Conservation (phyloP, 2,329 filamentous ascomycete species). For the Parastagonospora nodorum region DNA sequence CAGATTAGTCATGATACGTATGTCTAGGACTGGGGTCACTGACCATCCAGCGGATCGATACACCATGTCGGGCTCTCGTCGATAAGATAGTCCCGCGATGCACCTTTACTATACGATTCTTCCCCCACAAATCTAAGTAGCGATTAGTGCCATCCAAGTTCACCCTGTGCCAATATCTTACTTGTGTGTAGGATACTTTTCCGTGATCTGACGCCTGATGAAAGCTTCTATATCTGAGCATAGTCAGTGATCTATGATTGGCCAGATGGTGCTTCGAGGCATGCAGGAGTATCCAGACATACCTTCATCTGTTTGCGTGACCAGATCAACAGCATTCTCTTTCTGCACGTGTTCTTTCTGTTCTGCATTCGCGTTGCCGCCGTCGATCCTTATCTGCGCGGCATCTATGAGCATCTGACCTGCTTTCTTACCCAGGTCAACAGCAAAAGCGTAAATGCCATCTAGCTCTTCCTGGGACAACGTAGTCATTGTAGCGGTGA, state of each 20-base stretch:
- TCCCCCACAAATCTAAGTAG: constrained; percentile 71
- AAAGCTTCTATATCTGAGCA: constrained; percentile 73
- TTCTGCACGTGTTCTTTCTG: constrained; percentile 64
- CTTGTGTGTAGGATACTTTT: constrained; percentile 69
- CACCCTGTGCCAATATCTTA: constrained; percentile 46
- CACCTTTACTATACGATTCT: constrained; percentile 73
- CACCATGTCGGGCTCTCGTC: constrained; percentile 70
- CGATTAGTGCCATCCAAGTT: neutral
- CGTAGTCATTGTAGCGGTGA: constrained; percentile 24
- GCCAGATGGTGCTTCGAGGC: neutral
- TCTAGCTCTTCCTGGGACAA: constrained; percentile 56
- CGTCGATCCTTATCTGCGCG: constrained; percentile 61
- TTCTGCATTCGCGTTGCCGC: constrained; percentile 26
- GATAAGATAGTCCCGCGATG: constrained; percentile 71
- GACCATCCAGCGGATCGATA: constrained; percentile 75
- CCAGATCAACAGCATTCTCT: constrained; percentile 76
- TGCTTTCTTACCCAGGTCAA: constrained; percentile 72
- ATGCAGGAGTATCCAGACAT: constrained; percentile 8
- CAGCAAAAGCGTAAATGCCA: constrained; percentile 71
- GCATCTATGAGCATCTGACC: constrained; percentile 70
- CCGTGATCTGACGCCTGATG: constrained; percentile 64
- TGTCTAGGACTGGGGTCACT: neutral
- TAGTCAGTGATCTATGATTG: constrained; percentile 8
- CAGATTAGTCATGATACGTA: constrained; percentile 2
- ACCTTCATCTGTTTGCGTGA: constrained; percentile 78